These are phyloP conservation scores for Penicillium nucicola DNA, from an alignment of 495 filamentous ascomycete genomes.

Conservation along the genomic window DNA sequence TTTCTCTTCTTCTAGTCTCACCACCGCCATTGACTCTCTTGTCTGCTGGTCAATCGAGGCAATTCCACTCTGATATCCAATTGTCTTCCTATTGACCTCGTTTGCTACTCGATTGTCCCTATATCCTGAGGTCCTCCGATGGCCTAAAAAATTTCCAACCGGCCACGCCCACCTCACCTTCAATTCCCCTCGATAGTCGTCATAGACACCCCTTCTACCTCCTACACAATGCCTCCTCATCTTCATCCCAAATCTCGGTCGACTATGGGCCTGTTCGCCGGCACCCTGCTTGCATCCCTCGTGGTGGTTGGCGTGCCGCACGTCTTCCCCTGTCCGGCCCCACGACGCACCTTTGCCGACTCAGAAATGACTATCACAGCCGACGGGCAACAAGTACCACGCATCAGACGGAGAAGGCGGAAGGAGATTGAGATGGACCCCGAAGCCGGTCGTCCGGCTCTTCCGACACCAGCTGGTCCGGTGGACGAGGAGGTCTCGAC, in stretches of 20 bases:
- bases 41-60: background rate
- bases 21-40: background rate
- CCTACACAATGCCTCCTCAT: conserved; percentile 71
- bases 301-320: conserved; percentile 90
- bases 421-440: conserved; percentile 29
- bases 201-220: background rate
- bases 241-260: conserved; percentile 89
- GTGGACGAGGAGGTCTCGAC: conserved; percentile 44
- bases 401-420: conserved; percentile 30
- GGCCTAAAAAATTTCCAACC: conserved; percentile 20
- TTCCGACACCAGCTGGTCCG: conserved; percentile 15
- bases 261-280: conserved; percentile 89
- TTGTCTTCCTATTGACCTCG: conserved; percentile 6
- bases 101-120: background rate
- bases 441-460: conserved; percentile 14
- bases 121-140: conserved; percentile 13
- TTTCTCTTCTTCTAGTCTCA: conserved; percentile 1
- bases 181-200: conserved; percentile 4
- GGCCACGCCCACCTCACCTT: conserved; percentile 9
- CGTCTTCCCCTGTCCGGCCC: conserved; percentile 87
- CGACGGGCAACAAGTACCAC: conserved; percentile 41
- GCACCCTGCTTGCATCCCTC: conserved; percentile 88
- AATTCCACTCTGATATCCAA: conserved; percentile 1
- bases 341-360: conserved; percentile 70
- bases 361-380: conserved; percentile 54